A percentile compares a stretch with the other conserved stretches of the same genome.
These are phyloP conservation scores for Aureobasidium sp. DNA, from an alignment of 2,329 filamentous ascomycete species.

Conservation along the genomic window DNA sequence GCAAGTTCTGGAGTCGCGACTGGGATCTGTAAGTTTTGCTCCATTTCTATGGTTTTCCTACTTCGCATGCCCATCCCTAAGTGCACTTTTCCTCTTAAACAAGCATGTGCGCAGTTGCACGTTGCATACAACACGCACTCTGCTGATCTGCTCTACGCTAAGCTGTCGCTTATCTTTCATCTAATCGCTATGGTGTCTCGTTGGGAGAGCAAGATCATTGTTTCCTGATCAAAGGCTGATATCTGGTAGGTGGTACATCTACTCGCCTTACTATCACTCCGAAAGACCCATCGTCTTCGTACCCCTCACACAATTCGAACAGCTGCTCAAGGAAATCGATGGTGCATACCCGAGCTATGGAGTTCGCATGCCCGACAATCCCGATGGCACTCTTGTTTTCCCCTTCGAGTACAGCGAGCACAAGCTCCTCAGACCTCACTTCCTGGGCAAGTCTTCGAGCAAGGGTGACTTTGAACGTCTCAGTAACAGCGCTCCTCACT, in stretches of 20 bases:
- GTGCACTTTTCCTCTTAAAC: not conserved
- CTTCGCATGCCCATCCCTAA: not conserved
- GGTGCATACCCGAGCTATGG: constrained; percentile 41
- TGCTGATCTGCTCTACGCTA: too few species aligned
- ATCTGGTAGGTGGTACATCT: constrained; percentile 24
- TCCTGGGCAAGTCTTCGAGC: constrained; percentile 52
- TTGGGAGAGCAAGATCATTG: not conserved
- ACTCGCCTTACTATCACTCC: constrained; percentile 19
- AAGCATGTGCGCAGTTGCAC: not conserved
- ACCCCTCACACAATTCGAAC: constrained; percentile 56
- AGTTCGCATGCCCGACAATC: constrained; percentile 52
- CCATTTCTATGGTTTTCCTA: not conserved
- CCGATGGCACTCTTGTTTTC: constrained; percentile 50
- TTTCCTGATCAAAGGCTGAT: not conserved
- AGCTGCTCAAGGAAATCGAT: constrained; percentile 61
- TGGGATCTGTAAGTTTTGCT: constrained; percentile 68
- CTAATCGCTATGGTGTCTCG: not conserved
- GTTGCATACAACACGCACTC: not conserved
- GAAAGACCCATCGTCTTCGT: constrained; percentile 59
- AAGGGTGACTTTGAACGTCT: constrained; percentile 38
- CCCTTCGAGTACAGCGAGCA: constrained; percentile 58
- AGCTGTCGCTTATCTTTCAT: not conserved
- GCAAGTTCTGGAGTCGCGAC: constrained; percentile 50
- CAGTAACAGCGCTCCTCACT: constrained; percentile 17
- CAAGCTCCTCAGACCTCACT: constrained; percentile 58